A percentile compares a stretch with the other conserved stretches of the same genome.
Conservation (phyloP, 257 asterid genomes). For the Salvia splendens region DNA sequence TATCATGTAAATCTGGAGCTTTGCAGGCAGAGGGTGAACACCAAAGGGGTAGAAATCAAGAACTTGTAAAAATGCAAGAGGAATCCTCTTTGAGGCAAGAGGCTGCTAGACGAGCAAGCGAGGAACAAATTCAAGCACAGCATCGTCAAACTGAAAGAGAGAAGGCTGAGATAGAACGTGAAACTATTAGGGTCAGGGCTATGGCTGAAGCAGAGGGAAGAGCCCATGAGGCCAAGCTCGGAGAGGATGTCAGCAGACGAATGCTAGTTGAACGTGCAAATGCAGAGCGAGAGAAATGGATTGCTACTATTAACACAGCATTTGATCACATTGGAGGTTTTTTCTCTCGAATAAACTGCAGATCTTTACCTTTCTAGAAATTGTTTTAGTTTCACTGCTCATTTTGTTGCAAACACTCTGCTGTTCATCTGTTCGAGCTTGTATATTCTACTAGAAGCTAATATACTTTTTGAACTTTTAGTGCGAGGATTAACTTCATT, state of each 20-base stretch:
- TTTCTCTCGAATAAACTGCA: constrained; percentile 10
- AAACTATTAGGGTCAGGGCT: constrained; percentile 73
- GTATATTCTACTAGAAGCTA: background rate
- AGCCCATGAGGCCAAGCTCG: constrained; percentile 92
- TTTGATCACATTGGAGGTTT: constrained; percentile 96
- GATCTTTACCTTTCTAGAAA: background rate
- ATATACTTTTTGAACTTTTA: background rate
- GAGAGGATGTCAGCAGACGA: constrained; percentile 86
- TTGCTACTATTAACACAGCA: constrained; percentile 87
- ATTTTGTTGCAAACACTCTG: constrained; percentile 4
- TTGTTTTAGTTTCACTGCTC: constrained; percentile 10
- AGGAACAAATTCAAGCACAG: constrained; percentile 95
- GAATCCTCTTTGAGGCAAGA: constrained; percentile 92
- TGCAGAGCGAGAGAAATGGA: constrained; percentile 97
- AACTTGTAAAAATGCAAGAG: constrained; percentile 92
- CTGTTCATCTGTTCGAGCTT: background rate
- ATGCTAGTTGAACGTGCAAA: constrained; percentile 77
- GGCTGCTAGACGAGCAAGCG: constrained; percentile 90
- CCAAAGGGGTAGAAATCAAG: constrained; percentile 86
- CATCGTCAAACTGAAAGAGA: constrained; percentile 85
- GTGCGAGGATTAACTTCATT: background rate
- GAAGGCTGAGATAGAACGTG: constrained; percentile 86
- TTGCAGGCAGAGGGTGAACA: constrained; percentile 87
- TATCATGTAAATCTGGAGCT: constrained; percentile 22
- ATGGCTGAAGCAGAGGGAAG: constrained; percentile 95